Conservation (phyloP, 108 stramenopile genomes). For the Mayamaea pseudoterrestris region DNA sequence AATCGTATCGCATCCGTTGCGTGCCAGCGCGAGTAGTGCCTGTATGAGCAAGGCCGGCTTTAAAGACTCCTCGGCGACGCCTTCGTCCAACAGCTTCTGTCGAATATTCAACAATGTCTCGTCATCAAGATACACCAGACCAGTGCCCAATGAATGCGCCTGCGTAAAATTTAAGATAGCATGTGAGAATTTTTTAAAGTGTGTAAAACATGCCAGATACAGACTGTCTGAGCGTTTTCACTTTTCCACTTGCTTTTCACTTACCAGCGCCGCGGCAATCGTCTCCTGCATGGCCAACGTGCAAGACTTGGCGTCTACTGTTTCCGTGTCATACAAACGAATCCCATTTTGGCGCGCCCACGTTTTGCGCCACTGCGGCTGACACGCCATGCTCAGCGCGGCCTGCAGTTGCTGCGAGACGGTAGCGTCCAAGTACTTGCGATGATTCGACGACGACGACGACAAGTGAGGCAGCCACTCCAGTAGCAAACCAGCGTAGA, state of each 20-base stretch:
- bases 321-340: slow-evolving; percentile 17
- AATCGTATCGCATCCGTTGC: too few relatives aligned
- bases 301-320: slow-evolving; percentile 6
- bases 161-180: not conserved
- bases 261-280: slow-evolving; percentile 60
- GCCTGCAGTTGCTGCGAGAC: slow-evolving; percentile 44
- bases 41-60: slow-evolving; percentile 46
- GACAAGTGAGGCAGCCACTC: slow-evolving; percentile 30
- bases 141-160: slow-evolving; percentile 74
- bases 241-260: too few relatives aligned
- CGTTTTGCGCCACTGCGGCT: slow-evolving; percentile 64
- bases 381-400: slow-evolving; percentile 65
- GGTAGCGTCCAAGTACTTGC: slow-evolving; percentile 37
- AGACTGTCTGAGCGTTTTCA: too few relatives aligned
- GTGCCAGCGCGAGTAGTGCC: slow-evolving; percentile 45
- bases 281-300: slow-evolving; percentile 87
- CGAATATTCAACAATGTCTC: slow-evolving; percentile 44
- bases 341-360: slow-evolving; percentile 23
- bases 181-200: not conserved
- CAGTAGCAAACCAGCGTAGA: slow-evolving; percentile 56
- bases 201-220: not conserved
- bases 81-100: slow-evolving; percentile 27
- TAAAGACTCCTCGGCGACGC: slow-evolving; percentile 32
- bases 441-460: too few relatives aligned
- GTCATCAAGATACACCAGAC: slow-evolving; percentile 64